These are phyloP conservation scores for Talaromyces sp. DNA, from an alignment of 2,329 filamentous ascomycete genomes.

Conservation along the genomic window DNA sequence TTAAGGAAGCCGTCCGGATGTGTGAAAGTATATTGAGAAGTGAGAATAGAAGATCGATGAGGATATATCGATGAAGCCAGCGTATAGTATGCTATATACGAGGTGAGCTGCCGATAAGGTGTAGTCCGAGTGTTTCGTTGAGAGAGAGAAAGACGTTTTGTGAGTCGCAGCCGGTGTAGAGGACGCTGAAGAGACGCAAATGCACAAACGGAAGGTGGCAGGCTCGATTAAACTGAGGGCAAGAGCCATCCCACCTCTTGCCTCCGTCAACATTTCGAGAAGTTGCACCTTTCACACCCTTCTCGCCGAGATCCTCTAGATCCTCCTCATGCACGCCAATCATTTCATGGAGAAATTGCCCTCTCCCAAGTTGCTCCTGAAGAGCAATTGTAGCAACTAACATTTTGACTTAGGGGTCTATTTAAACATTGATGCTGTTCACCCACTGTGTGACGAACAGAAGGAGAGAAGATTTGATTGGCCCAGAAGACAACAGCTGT, in stretches of 20 bases:
- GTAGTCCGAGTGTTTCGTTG: neutral
- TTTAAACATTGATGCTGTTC: too few species aligned
- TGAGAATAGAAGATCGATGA: neutral
- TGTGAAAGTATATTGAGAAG: neutral
- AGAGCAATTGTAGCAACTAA: too few species aligned
- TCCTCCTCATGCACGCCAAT: too few species aligned
- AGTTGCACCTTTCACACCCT: neutral
- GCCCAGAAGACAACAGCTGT: neutral
- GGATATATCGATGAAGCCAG: slow-evolving; percentile 7
- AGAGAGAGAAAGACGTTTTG: neutral
- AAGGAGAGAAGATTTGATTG: neutral
- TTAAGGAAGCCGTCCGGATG: neutral
- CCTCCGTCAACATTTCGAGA: neutral
- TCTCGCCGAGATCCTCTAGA: neutral
- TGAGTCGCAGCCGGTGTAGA: neutral
- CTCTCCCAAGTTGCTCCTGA: too few species aligned
- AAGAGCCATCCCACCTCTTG: neutral
- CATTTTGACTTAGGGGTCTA: too few species aligned
- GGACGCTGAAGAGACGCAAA: neutral
- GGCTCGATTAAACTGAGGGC: neutral
- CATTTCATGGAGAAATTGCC: too few species aligned
- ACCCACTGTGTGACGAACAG: too few species aligned
- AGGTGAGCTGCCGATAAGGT: neutral
- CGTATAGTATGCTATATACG: slow-evolving; percentile 11
- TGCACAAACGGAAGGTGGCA: neutral